phyloP scores from a whole-genome alignment of 768 basidiomycete species.

The Suillus decipiens region DNA sequence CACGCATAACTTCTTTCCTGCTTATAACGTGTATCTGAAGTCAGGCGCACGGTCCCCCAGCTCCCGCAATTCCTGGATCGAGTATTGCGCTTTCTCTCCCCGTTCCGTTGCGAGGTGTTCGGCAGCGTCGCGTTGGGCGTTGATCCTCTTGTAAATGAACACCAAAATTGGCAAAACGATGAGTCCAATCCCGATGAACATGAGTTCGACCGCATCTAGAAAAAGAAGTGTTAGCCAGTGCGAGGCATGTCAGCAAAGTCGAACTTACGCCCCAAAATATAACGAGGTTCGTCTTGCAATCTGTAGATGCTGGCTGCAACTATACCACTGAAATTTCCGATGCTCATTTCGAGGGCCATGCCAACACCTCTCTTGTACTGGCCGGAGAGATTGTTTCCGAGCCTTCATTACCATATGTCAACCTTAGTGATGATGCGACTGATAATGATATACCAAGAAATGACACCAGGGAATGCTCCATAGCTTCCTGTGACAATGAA shows the following conservation, averaged over 20 bases:
- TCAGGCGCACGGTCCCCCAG: slow-evolving; percentile 65
- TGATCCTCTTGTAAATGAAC: slow-evolving; percentile 55
- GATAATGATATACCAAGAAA: slow-evolving; percentile 51
- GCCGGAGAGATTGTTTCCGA: slow-evolving; percentile 33
- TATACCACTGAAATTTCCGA: slow-evolving; percentile 65
- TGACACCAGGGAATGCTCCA: slow-evolving; percentile 56
- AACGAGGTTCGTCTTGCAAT: slow-evolving; percentile 57
- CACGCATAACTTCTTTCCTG: slow-evolving; percentile 17
- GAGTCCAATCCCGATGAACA: slow-evolving; percentile 69
- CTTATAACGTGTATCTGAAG: slow-evolving; percentile 55
- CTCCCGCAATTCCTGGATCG: slow-evolving; percentile 26
- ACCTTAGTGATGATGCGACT: background rate
- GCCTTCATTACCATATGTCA: background rate
- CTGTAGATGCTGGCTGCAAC: slow-evolving; percentile 65
- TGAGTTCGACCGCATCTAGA: slow-evolving; percentile 63
- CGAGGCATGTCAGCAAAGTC: background rate
- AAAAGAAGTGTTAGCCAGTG: background rate
- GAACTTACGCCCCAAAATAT: slow-evolving; percentile 56
- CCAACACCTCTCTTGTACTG: slow-evolving; percentile 72
- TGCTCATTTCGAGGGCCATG: slow-evolving; percentile 67
- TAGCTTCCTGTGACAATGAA: slow-evolving; percentile 66
- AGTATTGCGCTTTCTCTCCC: slow-evolving; percentile 21
- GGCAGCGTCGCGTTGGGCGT: slow-evolving; percentile 47
- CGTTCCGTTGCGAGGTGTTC: slow-evolving; percentile 15
- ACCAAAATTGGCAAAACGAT: slow-evolving; percentile 50